Evolutionary conservation across 2,329 filamentous ascomycete genomes (phyloP), one percentile per base, ranked within the genome.

Genomic region (Elsinoe batatas): DNA sequence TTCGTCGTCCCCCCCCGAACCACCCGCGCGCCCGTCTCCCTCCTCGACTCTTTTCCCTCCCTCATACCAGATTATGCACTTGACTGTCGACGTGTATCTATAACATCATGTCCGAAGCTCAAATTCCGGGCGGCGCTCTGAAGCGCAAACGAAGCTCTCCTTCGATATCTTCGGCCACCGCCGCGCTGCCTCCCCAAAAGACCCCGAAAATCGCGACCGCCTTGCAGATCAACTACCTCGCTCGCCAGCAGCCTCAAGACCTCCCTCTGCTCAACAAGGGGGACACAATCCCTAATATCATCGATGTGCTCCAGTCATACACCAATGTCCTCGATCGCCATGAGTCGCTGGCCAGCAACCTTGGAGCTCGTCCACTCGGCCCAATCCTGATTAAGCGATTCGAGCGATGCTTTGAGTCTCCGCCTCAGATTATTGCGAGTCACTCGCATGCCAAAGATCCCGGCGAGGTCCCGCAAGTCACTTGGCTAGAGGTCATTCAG

Each of bases 371-470:
- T 62, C 84, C 91, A 15, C 81, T 90, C 1, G 88, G 87, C 0
- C 88, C 88, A 20, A 88, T 91, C 53, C 73, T 95, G 59, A 81
- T 95, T 64, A 90, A 90, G 70, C 85, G 88, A 40, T 89, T 95
- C 67, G 89, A 95, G 68, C 81, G 87, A 54, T 78, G 91, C 56
- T 95, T 95, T 64, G 88, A 94, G 61, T 87, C 86, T 0, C 83
- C 87, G 18, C 89, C 91, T 58, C 82, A 78, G 30, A 78, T 83
- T 57, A 77, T 76, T 63, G 86, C 79, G 69, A 82, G 71, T 65
- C 80, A 77, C 72, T 77, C 76, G n/a, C 58, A 59, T 20, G 65
- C 67, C 56, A 66, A 65, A 56, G 61, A 60, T 37, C 58, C 62
- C 5, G 62, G 66, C 35, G 59, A 60, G n/a, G 57, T 60, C 1